These are phyloP conservation scores for Davidsoniella eucalypti DNA, from an alignment of 2,329 filamentous ascomycete genomes.

Conservation along the genomic window DNA sequence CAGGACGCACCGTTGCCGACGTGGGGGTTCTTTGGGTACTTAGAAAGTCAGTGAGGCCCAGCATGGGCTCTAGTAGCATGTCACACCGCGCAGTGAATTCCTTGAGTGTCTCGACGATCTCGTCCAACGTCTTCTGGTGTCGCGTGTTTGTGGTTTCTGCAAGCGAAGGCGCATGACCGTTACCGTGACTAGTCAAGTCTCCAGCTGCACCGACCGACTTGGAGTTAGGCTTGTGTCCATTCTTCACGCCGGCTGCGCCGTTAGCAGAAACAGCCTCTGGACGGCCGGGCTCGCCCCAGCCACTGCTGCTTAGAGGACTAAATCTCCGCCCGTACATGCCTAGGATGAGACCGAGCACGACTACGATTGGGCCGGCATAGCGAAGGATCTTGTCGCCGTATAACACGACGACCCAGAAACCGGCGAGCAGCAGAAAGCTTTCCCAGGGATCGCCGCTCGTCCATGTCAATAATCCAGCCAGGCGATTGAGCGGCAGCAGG, in stretches of 20 bases:
- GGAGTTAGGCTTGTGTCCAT: conserved; percentile 17
- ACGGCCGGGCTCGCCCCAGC: conserved; percentile 41
- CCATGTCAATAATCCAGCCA: conserved; percentile 81
- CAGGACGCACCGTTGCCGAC: conserved; percentile 77
- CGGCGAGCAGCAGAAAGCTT: conserved; percentile 74
- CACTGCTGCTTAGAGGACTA: conserved; percentile 75
- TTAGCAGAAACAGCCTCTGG: not conserved
- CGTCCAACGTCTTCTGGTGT: conserved; percentile 87
- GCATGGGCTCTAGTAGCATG: conserved; percentile 73
- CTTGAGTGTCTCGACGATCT: conserved; percentile 88
- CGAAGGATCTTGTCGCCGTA: conserved; percentile 76
- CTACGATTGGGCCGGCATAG: conserved; percentile 65
- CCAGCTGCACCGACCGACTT: conserved; percentile 11
- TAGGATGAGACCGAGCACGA: conserved; percentile 63
- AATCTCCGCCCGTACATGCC: conserved; percentile 89
- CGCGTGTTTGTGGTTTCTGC: conserved; percentile 49
- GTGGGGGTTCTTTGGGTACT: conserved; percentile 82
- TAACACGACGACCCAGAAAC: conserved; percentile 71
- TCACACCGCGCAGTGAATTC: conserved; percentile 86
- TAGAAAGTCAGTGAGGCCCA: conserved; percentile 82
- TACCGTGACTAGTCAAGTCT: conserved; percentile 23
- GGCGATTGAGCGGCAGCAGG: conserved; percentile 69
- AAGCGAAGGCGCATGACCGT: conserved; percentile 15
- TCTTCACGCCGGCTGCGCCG: conserved; percentile 17
- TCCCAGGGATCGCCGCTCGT: conserved; percentile 90